A percentile compares a stretch with the other conserved stretches of the same genome.
phyloP scores from a whole-genome alignment of 768 basidiomycete species.

The Macrolepiota fuliginosa region DNA sequence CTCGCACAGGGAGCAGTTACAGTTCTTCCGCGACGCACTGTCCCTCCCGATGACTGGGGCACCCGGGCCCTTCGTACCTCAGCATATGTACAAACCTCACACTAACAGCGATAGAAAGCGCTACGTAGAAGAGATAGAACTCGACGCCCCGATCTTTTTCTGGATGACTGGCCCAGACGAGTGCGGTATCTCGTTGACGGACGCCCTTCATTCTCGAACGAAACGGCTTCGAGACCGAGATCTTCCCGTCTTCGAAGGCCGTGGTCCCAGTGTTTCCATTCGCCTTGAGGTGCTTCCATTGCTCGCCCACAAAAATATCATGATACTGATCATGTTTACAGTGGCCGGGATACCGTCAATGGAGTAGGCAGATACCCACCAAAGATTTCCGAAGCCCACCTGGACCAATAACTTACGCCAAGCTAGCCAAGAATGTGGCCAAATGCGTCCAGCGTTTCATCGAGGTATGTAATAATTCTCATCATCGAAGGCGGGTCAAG shows the following conservation, averaged over 20 bases:
- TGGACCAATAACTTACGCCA: constrained; percentile 71
- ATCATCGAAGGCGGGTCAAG: neutral
- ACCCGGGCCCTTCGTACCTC: constrained; percentile 59
- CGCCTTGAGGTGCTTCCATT: constrained; percentile 57
- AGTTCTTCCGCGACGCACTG: constrained; percentile 41
- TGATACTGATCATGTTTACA: constrained; percentile 23
- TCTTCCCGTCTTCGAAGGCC: constrained; percentile 63
- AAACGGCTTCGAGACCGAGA: constrained; percentile 55
- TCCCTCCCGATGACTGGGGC: constrained; percentile 31
- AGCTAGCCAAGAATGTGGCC: constrained; percentile 78
- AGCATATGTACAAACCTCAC: constrained; percentile 71
- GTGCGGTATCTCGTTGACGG: constrained; percentile 60
- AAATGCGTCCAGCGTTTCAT: constrained; percentile 74
- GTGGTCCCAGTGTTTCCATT: constrained; percentile 80
- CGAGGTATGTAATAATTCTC: constrained; percentile 35
- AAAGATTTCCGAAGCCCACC: constrained; percentile 79
- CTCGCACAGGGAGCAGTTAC: constrained; percentile 43
- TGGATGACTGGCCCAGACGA: constrained; percentile 48
- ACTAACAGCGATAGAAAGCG: constrained; percentile 75
- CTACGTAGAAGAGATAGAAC: constrained; percentile 67
- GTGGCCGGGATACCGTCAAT: constrained; percentile 81
- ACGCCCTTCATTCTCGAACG: constrained; percentile 62
- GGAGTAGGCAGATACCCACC: constrained; percentile 82
- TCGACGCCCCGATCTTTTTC: constrained; percentile 68
- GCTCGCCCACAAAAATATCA: neutral